Conservation (phyloP, 2,329 filamentous ascomycete genomes). For the Daldinia sp. region DNA sequence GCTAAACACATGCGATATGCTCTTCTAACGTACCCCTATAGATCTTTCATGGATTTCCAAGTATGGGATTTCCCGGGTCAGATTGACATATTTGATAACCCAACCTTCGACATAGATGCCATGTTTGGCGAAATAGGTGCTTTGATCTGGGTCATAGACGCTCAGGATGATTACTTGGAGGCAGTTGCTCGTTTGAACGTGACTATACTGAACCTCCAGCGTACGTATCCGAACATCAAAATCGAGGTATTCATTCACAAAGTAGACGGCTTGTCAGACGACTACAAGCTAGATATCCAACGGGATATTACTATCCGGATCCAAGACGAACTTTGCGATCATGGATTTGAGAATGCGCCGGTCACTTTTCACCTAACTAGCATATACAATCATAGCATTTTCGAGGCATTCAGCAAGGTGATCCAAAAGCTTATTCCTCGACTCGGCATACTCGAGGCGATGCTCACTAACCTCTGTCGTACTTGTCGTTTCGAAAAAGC, state of each 20-base stretch:
- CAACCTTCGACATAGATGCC: slow-evolving; percentile 87
- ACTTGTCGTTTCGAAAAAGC: slow-evolving; percentile 97
- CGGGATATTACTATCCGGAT: slow-evolving; percentile 96
- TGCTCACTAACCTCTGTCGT: slow-evolving; percentile 92
- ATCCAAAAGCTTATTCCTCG: slow-evolving; percentile 97
- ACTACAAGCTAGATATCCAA: slow-evolving; percentile 95
- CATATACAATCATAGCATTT: slow-evolving; percentile 98
- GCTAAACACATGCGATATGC: background rate
- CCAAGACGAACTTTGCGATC: slow-evolving; percentile 92
- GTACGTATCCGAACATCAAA: slow-evolving; percentile 90
- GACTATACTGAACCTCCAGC: slow-evolving; percentile 88
- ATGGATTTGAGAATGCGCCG: slow-evolving; percentile 90
- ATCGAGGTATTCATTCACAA: slow-evolving; percentile 99
- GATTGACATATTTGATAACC: slow-evolving; percentile 86
- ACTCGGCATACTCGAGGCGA: slow-evolving; percentile 87
- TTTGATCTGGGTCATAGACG: slow-evolving; percentile 97
- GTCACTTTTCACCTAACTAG: slow-evolving; percentile 96
- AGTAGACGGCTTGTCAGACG: slow-evolving; percentile 95
- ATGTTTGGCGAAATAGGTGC: slow-evolving; percentile 96
- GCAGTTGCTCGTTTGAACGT: slow-evolving; percentile 85
- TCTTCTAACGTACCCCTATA: slow-evolving; percentile 51
- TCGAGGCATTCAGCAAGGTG: slow-evolving; percentile 97
- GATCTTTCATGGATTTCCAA: slow-evolving; percentile 99
- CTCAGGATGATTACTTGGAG: slow-evolving; percentile 96
- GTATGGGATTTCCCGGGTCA: slow-evolving; percentile 98